phyloP scores from a whole-genome alignment of 2,329 filamentous ascomycete species.

The Monilinia fructigena region DNA sequence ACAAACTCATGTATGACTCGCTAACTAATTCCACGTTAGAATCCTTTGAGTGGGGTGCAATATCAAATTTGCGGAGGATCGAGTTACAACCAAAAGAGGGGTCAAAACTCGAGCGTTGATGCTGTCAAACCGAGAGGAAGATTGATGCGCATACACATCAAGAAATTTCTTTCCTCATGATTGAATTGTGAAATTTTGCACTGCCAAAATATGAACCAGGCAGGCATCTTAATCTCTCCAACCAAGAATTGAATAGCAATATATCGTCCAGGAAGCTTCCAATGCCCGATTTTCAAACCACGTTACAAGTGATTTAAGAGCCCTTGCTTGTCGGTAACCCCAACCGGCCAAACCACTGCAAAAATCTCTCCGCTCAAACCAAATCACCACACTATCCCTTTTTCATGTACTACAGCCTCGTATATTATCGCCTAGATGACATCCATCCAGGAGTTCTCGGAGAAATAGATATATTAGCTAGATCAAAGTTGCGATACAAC shows the following conservation, averaged over 20 bases:
- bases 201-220: neutral
- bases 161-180: neutral
- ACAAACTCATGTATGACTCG: neutral
- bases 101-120: slow-evolving; percentile 11
- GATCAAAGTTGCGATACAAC: neutral
- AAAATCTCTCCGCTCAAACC: neutral
- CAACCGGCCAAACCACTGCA: neutral
- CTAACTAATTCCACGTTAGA: neutral
- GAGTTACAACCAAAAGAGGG: neutral
- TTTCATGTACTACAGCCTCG: neutral
- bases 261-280: neutral
- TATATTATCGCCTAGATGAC: neutral
- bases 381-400: neutral
- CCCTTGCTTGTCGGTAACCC: neutral
- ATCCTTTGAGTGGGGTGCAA: neutral
- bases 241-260: too few relatives aligned
- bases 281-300: neutral
- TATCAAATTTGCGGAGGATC: slow-evolving; percentile 1
- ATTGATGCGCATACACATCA: neutral
- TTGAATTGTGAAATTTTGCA: neutral
- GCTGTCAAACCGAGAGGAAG: neutral
- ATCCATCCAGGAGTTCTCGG: neutral
- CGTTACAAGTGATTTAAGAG: neutral
- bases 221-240: too few relatives aligned
- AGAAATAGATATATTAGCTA: neutral